phyloP scores from a whole-genome alignment of 139 green algal species.

The Micractinium sp. region DNA sequence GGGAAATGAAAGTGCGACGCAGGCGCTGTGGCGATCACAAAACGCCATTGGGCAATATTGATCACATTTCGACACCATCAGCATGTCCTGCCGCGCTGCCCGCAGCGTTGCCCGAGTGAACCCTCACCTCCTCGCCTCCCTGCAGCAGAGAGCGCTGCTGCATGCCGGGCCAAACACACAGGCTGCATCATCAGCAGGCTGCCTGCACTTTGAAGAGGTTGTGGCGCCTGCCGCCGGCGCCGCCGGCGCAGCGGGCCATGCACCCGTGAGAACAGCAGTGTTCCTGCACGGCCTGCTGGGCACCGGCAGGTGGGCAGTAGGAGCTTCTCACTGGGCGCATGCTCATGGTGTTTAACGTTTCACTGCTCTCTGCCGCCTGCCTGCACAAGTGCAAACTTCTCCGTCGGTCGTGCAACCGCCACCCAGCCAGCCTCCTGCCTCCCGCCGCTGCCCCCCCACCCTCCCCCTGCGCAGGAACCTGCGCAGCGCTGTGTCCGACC shows the following conservation, averaged over 20 bases:
- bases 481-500: not conserved
- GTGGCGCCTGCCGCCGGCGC: not conserved
- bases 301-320: not conserved
- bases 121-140: not conserved
- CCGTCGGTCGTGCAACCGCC: not conserved
- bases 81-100: too few relatives aligned
- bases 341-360: not conserved
- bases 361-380: not conserved
- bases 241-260: not conserved
- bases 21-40: too few relatives aligned
- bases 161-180: not conserved
- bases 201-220: constrained; percentile 7
- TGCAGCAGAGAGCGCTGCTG: not conserved
- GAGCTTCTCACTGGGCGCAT: not conserved
- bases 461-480: constrained; percentile 30
- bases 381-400: not conserved
- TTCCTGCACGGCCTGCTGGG: constrained; percentile 49
- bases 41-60: too few relatives aligned
- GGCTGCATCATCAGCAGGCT: not conserved
- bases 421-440: not conserved
- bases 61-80: too few relatives aligned
- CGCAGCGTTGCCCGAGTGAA: not conserved
- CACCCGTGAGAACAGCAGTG: not conserved
- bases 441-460: not conserved
- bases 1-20: too few relatives aligned